Conservation (phyloP, 2,329 filamentous ascomycete genomes). For the Monosporascus sp. region DNA sequence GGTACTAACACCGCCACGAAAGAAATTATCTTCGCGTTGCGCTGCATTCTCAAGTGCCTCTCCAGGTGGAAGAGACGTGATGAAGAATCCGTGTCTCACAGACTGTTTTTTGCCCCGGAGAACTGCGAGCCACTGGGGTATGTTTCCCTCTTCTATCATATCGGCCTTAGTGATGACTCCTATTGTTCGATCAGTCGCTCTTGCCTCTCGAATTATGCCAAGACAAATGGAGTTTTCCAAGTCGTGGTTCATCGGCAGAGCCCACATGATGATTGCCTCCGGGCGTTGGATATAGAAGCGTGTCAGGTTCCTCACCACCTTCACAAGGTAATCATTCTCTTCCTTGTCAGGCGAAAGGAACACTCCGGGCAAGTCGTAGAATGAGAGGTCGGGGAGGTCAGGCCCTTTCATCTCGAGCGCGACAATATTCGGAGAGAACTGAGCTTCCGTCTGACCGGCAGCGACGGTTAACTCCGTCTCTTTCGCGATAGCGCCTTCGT, state of each 20-base stretch:
- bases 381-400: conserved; percentile 66
- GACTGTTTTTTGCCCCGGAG: conserved; percentile 56
- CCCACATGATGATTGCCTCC: conserved; percentile 71
- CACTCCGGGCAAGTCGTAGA: conserved; percentile 81
- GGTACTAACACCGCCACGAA: conserved; percentile 33
- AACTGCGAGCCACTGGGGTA: conserved; percentile 56
- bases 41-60: conserved; percentile 48
- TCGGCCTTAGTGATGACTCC: conserved; percentile 87
- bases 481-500: conserved; percentile 34
- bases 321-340: conserved; percentile 62
- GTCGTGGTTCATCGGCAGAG: conserved; percentile 73
- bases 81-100: conserved; percentile 72
- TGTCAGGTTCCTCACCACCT: conserved; percentile 67
- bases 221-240: conserved; percentile 70
- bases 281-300: conserved; percentile 62
- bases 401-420: conserved; percentile 70
- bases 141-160: conserved; percentile 48
- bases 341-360: conserved; percentile 64
- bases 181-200: conserved; percentile 55
- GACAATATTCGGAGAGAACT: conserved; percentile 80
- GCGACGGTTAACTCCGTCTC: conserved; percentile 33
- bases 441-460: conserved; percentile 45
- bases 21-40: conserved; percentile 48
- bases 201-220: conserved; percentile 53
- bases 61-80: conserved; percentile 62